Evolutionary conservation across 495 filamentous ascomycete genomes (phyloP), one percentile per base, ranked within the genome.

Genomic region (Penicillium verhagenii): DNA sequence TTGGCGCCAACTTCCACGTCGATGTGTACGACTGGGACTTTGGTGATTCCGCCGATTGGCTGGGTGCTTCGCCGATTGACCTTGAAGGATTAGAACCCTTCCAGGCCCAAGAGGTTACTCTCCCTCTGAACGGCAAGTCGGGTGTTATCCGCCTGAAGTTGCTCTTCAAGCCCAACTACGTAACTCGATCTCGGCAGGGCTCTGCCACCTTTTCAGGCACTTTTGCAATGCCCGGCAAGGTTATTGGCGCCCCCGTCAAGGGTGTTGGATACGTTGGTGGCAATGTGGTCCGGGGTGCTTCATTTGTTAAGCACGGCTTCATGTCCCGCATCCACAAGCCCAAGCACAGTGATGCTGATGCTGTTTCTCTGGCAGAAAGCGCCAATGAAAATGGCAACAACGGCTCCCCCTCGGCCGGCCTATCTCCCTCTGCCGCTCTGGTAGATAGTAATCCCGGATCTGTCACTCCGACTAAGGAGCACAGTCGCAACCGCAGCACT

Each of bases 1-100:
- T 91, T 8, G 91, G 83, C 0, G 87, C 91, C n/a, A 78, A 92
- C 11, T 94, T 97, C 75, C 82, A 80, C 19, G 87, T 92, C 52
- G 86, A 88, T 39, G 82, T 97, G 6, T 94, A 87, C 66, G 94
- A 99, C 67, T 99, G 91, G 86, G 94, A 99, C 67, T 90, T 96
- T 75, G 92, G 86, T 47, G 89, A 91, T 69, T 91, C 89, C 67
- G 90, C 90, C 1, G 94, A 97, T 72, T 89, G 88, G 63, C 74
- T 99, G 10, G 91, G 92, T 33, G 79, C 77, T 40, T 71, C 89
- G 2, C 75, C 76, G n/a, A 91, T 99, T 60, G 84, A 94, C 66
- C 82, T 99, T 11, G 80, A 85, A 38, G 67, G 80, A 51, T 79
- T 97, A n/a, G 90, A 95, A 45, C 94, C 94, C 0, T 96, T 97